Evolutionary conservation across 1,139 yeast species (phyloP).

Genomic region (Pneumocystis oryctolagi): DNA sequence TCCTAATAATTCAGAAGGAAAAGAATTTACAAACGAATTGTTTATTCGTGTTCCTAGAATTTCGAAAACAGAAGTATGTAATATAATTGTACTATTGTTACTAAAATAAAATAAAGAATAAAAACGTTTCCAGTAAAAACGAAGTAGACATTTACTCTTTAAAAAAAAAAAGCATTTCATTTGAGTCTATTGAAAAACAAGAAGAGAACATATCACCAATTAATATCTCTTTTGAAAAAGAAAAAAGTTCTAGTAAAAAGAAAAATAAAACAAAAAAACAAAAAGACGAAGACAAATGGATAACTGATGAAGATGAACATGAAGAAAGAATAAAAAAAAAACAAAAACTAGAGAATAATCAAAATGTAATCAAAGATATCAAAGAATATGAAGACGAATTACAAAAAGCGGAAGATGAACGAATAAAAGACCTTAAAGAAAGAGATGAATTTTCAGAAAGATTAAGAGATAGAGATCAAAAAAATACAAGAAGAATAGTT

Average conservation of each 20-base stretch:
- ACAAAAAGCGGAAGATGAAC: slow-evolving; percentile 14
- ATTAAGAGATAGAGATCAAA: slow-evolving; percentile 18
- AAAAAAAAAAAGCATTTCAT: slow-evolving; percentile 5
- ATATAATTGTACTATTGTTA: background rate
- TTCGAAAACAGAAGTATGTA: background rate
- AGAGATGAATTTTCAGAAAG: slow-evolving; percentile 24
- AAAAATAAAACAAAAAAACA: slow-evolving; percentile 5
- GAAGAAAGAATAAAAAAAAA: slow-evolving; percentile 4
- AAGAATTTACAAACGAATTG: slow-evolving; percentile 19
- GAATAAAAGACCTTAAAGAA: slow-evolving; percentile 18
- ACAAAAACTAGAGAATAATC: background rate
- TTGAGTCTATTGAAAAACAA: slow-evolving; percentile 13
- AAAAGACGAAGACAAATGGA: slow-evolving; percentile 10
- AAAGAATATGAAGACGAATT: slow-evolving; percentile 8
- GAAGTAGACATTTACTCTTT: slow-evolving; percentile 6
- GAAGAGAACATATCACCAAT: slow-evolving; percentile 3
- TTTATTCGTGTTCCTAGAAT: slow-evolving; percentile 17
- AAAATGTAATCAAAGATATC: slow-evolving; percentile 1
- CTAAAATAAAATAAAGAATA: background rate
- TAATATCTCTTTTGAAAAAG: background rate
- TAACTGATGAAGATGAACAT: slow-evolving; percentile 10
- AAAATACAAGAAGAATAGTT: slow-evolving; percentile 9
- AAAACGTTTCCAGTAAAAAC: slow-evolving; percentile 6
- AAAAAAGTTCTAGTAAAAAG: slow-evolving; percentile 4
- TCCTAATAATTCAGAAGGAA: slow-evolving; percentile 16